phyloP scores from a whole-genome alignment of 352 stramenopile species.

The Blastocystis sp. region DNA sequence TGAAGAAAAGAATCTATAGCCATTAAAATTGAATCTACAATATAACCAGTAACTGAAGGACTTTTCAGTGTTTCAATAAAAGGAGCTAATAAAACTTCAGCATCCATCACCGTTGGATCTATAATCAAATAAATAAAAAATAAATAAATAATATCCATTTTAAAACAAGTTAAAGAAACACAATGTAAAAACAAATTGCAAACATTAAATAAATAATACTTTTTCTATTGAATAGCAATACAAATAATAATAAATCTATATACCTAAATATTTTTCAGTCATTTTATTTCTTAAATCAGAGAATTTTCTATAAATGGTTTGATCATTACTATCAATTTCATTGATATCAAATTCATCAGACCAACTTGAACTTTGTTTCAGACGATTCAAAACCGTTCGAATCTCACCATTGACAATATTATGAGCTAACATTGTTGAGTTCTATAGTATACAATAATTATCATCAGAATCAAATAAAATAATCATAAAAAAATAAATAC shows the following conservation, averaged over 20 bases:
- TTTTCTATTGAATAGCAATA: no score
- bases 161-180: no score
- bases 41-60: conserved; percentile 17
- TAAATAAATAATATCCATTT: no score
- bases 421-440: conserved; percentile 30
- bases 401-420: conserved; percentile 36
- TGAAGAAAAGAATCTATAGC: conserved; percentile 34
- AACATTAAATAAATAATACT: neutral
- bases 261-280: conserved; percentile 1
- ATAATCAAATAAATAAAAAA: no score
- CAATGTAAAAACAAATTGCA: conserved; percentile 10
- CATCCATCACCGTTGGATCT: no score
- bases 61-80: conserved; percentile 34
- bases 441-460: no score
- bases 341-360: neutral
- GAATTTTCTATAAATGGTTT: neutral
- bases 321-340: neutral
- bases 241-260: conserved; percentile 9
- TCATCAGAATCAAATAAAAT: neutral
- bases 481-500: neutral
- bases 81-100: conserved; percentile 9
- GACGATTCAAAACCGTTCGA: conserved; percentile 25
- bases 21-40: conserved; percentile 26
- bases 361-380: conserved; percentile 20
- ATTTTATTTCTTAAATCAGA: conserved; percentile 10